Evolutionary conservation across 2,329 filamentous ascomycete genomes (phyloP).

Genomic region (Fusarium buharicum): DNA sequence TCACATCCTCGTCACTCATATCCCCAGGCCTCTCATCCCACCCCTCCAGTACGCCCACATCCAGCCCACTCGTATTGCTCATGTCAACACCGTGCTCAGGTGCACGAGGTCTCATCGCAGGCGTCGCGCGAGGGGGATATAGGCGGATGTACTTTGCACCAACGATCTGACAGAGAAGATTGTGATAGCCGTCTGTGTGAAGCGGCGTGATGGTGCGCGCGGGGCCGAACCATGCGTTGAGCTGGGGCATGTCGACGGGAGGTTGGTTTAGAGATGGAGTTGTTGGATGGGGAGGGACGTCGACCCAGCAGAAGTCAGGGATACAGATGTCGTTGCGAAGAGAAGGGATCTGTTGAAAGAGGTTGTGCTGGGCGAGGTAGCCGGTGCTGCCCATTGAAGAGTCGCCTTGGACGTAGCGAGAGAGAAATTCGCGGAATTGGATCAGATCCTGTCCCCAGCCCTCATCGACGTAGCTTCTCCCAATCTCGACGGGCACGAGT

Average conservation of each 20-base stretch:
- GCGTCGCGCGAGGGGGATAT: conserved; percentile 75
- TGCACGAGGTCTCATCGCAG: conserved; percentile 68
- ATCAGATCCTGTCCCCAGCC: conserved; percentile 87
- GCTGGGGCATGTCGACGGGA: conserved; percentile 67
- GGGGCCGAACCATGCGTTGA: conserved; percentile 96
- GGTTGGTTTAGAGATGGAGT: conserved; percentile 51
- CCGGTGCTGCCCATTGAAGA: conserved; percentile 57
- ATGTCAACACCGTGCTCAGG: conserved; percentile 82
- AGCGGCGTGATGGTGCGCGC: conserved; percentile 88
- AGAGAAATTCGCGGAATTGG: conserved; percentile 76
- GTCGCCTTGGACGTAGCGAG: conserved; percentile 62
- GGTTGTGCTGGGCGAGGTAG: conserved; percentile 92
- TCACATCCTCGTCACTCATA: conserved; percentile 49
- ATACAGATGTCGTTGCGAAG: conserved; percentile 79
- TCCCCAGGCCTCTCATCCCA: conserved; percentile 58
- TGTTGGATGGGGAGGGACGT: conserved; percentile 67
- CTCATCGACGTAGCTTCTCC: conserved; percentile 85
- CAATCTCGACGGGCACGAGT: conserved; percentile 86
- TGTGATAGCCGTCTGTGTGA: conserved; percentile 94
- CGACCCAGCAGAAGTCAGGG: conserved; percentile 86
- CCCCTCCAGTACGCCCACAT: conserved; percentile 76
- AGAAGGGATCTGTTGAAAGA: conserved; percentile 83
- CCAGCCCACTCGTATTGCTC: conserved; percentile 86
- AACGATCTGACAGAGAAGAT: conserved; percentile 88
- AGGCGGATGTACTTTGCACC: conserved; percentile 92